Evolutionary conservation across 129 eudicot species (phyloP), one percentile per base, ranked within the genome.

Genomic region (Flaveria ramosissima): DNA sequence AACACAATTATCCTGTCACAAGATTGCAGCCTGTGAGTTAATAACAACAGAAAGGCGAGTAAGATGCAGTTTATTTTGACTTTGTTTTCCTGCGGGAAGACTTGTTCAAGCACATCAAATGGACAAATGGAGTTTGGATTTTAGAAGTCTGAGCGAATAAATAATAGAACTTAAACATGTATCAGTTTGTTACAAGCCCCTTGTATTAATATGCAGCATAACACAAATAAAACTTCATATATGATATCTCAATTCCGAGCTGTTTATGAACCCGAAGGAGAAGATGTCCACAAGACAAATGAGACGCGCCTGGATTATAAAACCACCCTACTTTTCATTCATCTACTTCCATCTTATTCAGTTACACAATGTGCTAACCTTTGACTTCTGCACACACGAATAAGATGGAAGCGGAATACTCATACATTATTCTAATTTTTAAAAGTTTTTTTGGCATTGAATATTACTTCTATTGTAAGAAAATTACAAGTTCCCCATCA

Each of bases 261-360:
- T 72, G 36, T 36, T 19, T 55, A 73, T 73, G 77, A 64, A 73
- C 68, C 51, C 53, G 51, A 73, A 57, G 7, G 20, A 73, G 20
- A 57, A 39, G 39, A 14, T 14, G 20, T 57, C 46, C 6, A 39
- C 45, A 59, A 61, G 15, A 73, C 69, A 9, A 17, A 56, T 9
- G 42, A 30, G 13, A 19, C 1, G 7, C 11, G 19, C 13, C 19
- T 56, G 47, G 17, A 72, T 16, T 52, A 17, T 36, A 13, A 36
- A 72, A 72, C 21, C 45, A 72, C 5, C 11, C 11, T 73, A 47
- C 26, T 19, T 41, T 20, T 73, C 57, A 59, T 19, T 72, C 65
- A 52, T 52, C 65, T 32, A 39, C 15, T 52, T 32, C 64, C 64
- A 57, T 21, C 64, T 20, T 57, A 20, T 21, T 20, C 30, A 20